These are phyloP conservation scores for Penicillium decumbens DNA, from an alignment of 2,329 filamentous ascomycete genomes.

Conservation along the genomic window DNA sequence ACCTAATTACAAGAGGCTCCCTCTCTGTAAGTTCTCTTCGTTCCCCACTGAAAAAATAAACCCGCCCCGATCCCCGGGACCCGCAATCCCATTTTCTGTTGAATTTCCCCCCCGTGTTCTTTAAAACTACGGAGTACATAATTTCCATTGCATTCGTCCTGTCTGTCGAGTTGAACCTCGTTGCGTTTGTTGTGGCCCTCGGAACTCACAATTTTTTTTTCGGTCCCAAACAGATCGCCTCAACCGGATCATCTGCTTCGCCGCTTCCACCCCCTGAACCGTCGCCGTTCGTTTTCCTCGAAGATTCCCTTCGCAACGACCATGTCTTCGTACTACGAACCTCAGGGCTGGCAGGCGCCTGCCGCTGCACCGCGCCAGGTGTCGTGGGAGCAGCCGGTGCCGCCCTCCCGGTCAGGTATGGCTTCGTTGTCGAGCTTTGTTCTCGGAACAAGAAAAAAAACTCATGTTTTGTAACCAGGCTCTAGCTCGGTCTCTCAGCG, in stretches of 20 bases:
- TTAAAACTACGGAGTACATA: background rate
- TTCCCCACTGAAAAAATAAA: slow-evolving; percentile 1
- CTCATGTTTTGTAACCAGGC: slow-evolving; percentile 47
- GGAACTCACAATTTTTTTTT: slow-evolving; percentile 19
- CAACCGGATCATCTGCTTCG: slow-evolving; percentile 25
- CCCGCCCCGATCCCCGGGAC: slow-evolving; percentile 11
- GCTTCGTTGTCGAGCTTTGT: slow-evolving; percentile 1
- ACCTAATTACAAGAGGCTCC: slow-evolving; percentile 15
- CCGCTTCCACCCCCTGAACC: slow-evolving; percentile 23
- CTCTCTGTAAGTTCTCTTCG: slow-evolving; percentile 27
- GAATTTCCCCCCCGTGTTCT: background rate
- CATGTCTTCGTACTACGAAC: slow-evolving; percentile 66
- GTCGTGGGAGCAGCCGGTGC: slow-evolving; percentile 68
- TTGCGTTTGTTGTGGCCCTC: slow-evolving; percentile 2
- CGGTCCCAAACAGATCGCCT: slow-evolving; percentile 22
- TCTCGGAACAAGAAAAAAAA: slow-evolving; percentile 4
- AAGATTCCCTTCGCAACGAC: slow-evolving; percentile 15
- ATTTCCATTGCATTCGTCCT: background rate
- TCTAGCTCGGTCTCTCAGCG: slow-evolving; percentile 68
- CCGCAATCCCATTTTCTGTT: background rate
- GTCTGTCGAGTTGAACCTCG: background rate
- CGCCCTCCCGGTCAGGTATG: slow-evolving; percentile 68
- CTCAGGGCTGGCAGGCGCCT: slow-evolving; percentile 59
- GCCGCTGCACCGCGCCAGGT: slow-evolving; percentile 51
- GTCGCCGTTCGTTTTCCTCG: slow-evolving; percentile 15